Evolutionary conservation across 2,329 filamentous ascomycete genomes (phyloP), one percentile per base, ranked within the genome.

Genomic region (Trichoderma pleuroti): DNA sequence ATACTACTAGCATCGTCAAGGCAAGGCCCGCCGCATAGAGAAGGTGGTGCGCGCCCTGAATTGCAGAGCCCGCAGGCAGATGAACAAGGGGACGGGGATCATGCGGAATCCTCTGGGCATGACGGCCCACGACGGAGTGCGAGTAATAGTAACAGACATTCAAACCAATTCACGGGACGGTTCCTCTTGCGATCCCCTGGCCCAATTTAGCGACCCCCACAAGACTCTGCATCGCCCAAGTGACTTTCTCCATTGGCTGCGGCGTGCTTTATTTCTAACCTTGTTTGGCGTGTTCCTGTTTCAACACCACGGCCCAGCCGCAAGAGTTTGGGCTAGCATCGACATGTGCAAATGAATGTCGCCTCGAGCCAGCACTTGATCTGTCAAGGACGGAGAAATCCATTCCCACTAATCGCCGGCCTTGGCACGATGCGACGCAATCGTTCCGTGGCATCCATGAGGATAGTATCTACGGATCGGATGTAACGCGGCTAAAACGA

Each of bases 381-480:
- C 52, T 67, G 54, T 70, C 60, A 21, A 63, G 14, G 42, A 52
- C 70, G 70, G 70, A 71, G 39, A 63, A 71, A 71, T 32, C n/a
- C 56, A 71, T 42, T 71, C 70, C 70, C 70, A 69, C 70, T 56
- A 69, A 69, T 71, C 16, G 68, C 30, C 32, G 21, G 21, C 5
- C 61, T 57, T 21, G 32, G 59, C 56, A 42, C 12, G n/a, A 70
- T 62, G 59, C 67, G 39, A 62, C 67, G 12, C 32, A 39, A 63
- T 63, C 67, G 57, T 39, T 28, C 12, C 49, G 21, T 24, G 64
- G 64, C 26, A n/a, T 52, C 39, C 39, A 42, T 42, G 39, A 5
- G 2, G 39, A 30, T n/a, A 24, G 26, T 28, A 28, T 21, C 52
- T 36, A 42, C 14, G 32, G 52, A 67, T 67, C 52, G 54, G 52